Conservation (phyloP, 805 yeast genomes). For the Schizosaccharomyces octosporus region DNA sequence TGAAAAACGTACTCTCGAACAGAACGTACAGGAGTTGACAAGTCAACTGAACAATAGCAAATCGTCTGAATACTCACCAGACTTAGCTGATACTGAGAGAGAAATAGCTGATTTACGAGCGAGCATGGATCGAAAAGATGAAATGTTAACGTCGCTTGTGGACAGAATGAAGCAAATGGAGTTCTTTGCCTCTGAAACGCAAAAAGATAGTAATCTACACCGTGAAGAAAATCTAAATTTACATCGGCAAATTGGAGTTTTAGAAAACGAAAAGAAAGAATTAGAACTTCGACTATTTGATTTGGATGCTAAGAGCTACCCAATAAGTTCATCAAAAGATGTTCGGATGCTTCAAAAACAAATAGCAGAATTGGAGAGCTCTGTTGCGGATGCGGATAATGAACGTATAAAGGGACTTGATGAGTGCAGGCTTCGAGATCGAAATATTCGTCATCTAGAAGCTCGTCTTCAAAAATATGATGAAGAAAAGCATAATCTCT, state of each 20-base stretch:
- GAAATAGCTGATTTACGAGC: not conserved
- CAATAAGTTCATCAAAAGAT: not conserved
- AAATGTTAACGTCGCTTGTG: not conserved
- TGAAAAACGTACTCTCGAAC: not conserved
- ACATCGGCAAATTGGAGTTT: not conserved
- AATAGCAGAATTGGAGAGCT: not conserved
- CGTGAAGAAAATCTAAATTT: constrained; percentile 1
- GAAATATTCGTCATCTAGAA: not conserved
- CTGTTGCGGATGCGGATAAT: not conserved
- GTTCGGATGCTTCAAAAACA: not conserved
- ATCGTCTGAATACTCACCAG: not conserved
- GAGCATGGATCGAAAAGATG: not conserved
- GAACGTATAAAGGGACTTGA: not conserved
- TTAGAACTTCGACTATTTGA: not conserved
- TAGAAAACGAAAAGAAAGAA: not conserved
- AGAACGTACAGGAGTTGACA: not conserved
- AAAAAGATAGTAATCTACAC: not conserved
- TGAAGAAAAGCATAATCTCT: not conserved
- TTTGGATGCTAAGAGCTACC: not conserved
- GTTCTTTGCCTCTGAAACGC: not conserved
- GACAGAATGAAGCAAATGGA: not conserved
- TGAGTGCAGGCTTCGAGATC: not conserved
- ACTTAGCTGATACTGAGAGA: not conserved
- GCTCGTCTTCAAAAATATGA: not conserved
- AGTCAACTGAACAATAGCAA: not conserved